Evolutionary conservation across 1,139 yeast genomes (phyloP).

Genomic region (Candida neerlandica): DNA sequence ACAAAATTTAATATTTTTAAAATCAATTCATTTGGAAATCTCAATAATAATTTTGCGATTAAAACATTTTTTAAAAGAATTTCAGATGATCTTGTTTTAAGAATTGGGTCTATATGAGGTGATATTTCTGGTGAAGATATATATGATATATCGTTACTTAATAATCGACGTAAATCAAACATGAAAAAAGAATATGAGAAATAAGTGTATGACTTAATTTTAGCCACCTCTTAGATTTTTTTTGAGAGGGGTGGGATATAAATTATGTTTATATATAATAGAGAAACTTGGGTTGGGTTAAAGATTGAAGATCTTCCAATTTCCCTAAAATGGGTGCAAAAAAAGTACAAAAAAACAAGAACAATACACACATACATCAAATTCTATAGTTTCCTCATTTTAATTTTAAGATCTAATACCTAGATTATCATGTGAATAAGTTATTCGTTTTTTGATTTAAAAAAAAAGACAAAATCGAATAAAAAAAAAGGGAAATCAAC

Average conservation of each 20-base stretch:
- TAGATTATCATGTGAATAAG: not conserved
- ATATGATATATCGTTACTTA: not conserved
- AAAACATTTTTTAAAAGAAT: constrained; percentile 1
- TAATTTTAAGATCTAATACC: not conserved
- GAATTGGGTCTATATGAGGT: not conserved
- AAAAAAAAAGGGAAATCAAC: not conserved
- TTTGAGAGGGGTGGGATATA: no score
- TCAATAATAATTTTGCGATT: not conserved
- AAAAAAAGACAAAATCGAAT: not conserved
- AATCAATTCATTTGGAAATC: not conserved
- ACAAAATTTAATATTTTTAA: not conserved
- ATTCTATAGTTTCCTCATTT: not conserved
- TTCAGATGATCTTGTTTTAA: not conserved
- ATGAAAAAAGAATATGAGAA: no score
- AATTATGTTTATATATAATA: constrained; percentile 1
- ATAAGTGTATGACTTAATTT: no score
- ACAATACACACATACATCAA: no score
- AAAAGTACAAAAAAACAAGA: not conserved
- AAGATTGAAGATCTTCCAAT: constrained; percentile 2
- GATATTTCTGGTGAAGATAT: not conserved
- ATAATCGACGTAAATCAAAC: not conserved
- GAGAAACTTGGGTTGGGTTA: not conserved
- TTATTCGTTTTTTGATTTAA: no score
- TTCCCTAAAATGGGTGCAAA: constrained; percentile 7
- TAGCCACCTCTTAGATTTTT: no score